Evolutionary conservation across 2,329 filamentous ascomycete genomes (phyloP).

Genomic region (Phialophora tarda): DNA sequence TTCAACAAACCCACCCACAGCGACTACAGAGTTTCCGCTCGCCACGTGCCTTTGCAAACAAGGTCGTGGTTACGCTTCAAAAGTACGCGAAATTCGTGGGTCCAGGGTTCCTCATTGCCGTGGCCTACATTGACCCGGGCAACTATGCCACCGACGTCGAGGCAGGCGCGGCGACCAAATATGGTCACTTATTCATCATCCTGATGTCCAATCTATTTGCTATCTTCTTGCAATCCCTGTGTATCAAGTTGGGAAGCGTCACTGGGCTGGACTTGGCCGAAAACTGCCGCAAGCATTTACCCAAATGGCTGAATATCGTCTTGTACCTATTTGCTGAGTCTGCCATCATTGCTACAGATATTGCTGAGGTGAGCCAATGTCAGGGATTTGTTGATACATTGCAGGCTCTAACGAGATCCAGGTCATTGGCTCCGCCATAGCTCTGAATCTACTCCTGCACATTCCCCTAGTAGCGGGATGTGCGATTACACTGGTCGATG

Average conservation of each 20-base stretch:
- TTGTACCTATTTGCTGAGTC: constrained; percentile 69
- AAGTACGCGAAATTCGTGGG: constrained; percentile 55
- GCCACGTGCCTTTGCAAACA: constrained; percentile 18
- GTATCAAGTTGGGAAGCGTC: constrained; percentile 69
- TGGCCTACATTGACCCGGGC: constrained; percentile 58
- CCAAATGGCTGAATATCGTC: constrained; percentile 66
- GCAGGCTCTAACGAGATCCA: constrained; percentile 33
- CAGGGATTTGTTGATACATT: neutral
- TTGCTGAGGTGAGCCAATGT: constrained; percentile 63
- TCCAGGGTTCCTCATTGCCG: constrained; percentile 56
- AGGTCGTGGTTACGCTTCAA: constrained; percentile 38
- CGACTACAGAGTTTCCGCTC: constrained; percentile 6
- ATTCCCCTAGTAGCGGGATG: constrained; percentile 62
- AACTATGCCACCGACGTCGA: constrained; percentile 58
- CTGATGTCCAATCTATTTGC: constrained; percentile 56
- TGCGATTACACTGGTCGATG: constrained; percentile 62
- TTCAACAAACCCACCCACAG: constrained; percentile 30
- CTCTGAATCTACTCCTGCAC: constrained; percentile 60
- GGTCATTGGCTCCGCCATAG: constrained; percentile 64
- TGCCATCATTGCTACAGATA: constrained; percentile 73
- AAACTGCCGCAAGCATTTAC: constrained; percentile 68
- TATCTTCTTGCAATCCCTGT: constrained; percentile 55
- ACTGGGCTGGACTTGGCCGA: constrained; percentile 71
- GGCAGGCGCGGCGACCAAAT: constrained; percentile 54
- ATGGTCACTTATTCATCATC: constrained; percentile 54